phyloP scores from a whole-genome alignment of 2,329 filamentous ascomycete genomes.

The Monilinia laxa region DNA sequence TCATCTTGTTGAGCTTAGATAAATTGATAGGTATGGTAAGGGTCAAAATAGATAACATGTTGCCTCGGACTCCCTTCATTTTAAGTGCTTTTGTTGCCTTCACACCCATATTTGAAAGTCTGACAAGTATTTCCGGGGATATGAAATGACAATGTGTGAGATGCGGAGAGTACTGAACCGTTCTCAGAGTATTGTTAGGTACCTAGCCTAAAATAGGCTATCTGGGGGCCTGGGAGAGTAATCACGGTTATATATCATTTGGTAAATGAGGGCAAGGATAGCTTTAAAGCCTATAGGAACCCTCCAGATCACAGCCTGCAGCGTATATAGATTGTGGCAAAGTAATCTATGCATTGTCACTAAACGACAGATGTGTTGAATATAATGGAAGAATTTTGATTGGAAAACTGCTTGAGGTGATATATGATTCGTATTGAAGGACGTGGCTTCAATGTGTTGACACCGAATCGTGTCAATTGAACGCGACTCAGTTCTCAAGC shows the following conservation, averaged over 20 bases:
- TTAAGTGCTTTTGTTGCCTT: background rate
- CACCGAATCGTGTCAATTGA: background rate
- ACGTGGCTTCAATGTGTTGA: background rate
- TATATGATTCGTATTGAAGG: no score
- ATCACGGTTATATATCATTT: slow-evolving; percentile 8
- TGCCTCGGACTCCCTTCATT: background rate
- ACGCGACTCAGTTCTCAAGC: background rate
- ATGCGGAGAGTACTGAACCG: background rate
- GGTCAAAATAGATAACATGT: slow-evolving; percentile 4
- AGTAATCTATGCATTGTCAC: slow-evolving; percentile 6
- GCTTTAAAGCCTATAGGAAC: background rate
- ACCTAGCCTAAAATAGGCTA: background rate
- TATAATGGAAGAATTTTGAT: background rate
- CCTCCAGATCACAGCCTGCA: background rate
- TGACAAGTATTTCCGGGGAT: background rate
- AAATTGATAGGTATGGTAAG: slow-evolving; percentile 3
- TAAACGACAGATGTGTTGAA: slow-evolving; percentile 3
- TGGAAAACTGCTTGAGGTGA: background rate
- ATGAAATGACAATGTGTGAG: background rate
- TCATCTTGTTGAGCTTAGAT: slow-evolving; percentile 5
- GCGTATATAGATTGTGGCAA: background rate
- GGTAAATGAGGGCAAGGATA: background rate
- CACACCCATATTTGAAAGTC: background rate
- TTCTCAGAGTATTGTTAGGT: background rate
- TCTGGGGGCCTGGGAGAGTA: background rate